Evolutionary conservation across 306 rosid genomes (phyloP).

Genomic region (Rosa rugosa): DNA sequence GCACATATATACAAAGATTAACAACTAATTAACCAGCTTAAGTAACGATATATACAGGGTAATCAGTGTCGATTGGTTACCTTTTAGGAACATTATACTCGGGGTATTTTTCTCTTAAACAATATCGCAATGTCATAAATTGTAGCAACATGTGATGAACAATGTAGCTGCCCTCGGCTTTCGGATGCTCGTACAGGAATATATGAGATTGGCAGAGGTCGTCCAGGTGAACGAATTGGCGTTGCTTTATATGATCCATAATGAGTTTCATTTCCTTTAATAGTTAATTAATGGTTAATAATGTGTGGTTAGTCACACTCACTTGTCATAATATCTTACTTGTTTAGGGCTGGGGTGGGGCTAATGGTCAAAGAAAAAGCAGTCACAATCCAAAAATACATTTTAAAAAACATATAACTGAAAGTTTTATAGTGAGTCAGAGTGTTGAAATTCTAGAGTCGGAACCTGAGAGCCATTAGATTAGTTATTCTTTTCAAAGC

Average conservation of each 20-base stretch:
- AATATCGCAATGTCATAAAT: slow-evolving; percentile 58
- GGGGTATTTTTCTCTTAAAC: slow-evolving; percentile 45
- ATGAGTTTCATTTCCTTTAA: slow-evolving; percentile 56
- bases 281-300: neutral
- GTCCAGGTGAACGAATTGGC: slow-evolving; percentile 64
- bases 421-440: slow-evolving; percentile 31
- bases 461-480: too few species aligned
- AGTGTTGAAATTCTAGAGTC: slow-evolving; percentile 63
- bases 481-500: too few species aligned
- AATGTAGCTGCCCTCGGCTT: slow-evolving; percentile 68
- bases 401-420: too few species aligned
- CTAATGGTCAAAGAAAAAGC: slow-evolving; percentile 46
- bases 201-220: slow-evolving; percentile 68
- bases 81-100: slow-evolving; percentile 58
- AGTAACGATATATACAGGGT: neutral
- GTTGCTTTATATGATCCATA: slow-evolving; percentile 59
- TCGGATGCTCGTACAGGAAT: slow-evolving; percentile 54
- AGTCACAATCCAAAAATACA: too few species aligned
- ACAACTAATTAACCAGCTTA: neutral
- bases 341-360: too few species aligned
- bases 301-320: too few species aligned
- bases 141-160: slow-evolving; percentile 50
- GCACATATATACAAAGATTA: neutral
- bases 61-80: slow-evolving; percentile 25
- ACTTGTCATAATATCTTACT: too few species aligned